Percentiles rank a stretch among this genome's conserved stretches.
These are phyloP conservation scores for Solanum acaule DNA, from an alignment of 257 asterid species.

Conservation along the genomic window DNA sequence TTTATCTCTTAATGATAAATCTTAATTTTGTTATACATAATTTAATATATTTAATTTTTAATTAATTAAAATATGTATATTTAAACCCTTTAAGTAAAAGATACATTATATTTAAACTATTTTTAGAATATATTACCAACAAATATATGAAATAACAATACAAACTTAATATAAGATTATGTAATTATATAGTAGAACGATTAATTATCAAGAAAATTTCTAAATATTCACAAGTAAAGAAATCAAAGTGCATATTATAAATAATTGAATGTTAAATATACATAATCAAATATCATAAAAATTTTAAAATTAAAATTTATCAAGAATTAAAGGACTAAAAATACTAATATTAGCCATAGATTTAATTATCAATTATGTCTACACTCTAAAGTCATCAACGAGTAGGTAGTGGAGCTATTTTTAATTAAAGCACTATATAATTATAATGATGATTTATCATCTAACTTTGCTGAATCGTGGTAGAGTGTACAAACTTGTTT, in stretches of 20 bases:
- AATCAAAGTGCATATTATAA: neutral
- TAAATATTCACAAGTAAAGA: neutral
- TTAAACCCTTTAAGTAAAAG: neutral
- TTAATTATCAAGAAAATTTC: neutral
- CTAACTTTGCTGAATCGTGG: neutral
- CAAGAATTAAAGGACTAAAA: neutral
- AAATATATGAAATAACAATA: neutral
- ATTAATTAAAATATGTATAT: neutral
- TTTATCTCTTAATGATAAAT: neutral
- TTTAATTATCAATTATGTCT: neutral
- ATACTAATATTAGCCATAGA: neutral
- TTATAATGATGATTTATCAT: neutral
- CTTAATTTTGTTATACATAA: neutral
- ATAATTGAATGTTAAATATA: neutral
- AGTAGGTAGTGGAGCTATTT: neutral
- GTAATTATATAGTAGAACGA: neutral
- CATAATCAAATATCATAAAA: neutral
- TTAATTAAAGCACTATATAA: neutral
- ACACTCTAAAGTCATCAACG: neutral
- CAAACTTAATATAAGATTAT: neutral
- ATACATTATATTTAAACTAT: neutral
- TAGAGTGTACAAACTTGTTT: neutral
- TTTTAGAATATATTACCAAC: neutral
- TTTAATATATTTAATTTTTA: neutral
- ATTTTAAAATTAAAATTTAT: neutral